Conservation (phyloP, 169 alveolate genomes). For the Perkinsus olseni region DNA sequence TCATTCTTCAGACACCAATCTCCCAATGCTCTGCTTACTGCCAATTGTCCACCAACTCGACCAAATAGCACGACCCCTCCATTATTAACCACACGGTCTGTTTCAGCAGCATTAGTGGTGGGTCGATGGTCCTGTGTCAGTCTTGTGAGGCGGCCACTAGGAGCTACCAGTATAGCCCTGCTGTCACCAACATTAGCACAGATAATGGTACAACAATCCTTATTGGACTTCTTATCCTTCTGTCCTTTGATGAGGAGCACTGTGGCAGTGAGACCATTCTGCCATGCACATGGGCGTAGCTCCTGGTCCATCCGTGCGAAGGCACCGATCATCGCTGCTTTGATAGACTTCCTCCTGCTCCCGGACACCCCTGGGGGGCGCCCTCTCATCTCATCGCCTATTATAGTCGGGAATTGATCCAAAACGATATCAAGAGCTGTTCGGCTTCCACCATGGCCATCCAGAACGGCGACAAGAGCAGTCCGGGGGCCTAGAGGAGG, state of each 20-base stretch:
- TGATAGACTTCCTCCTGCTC: not conserved
- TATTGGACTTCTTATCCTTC: not conserved
- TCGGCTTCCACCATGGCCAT: not conserved
- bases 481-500: not conserved
- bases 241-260: not conserved
- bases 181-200: not conserved
- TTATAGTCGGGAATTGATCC: not conserved
- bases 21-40: constrained; percentile 40
- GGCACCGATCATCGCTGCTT: not conserved
- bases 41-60: constrained; percentile 34
- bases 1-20: constrained; percentile 35
- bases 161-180: not conserved
- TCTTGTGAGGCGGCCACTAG: constrained; percentile 16
- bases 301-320: not conserved
- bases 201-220: not conserved
- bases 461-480: not conserved
- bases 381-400: not conserved
- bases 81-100: constrained; percentile 17
- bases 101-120: constrained; percentile 27
- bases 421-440: not conserved
- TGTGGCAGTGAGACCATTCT: not conserved
- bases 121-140: constrained; percentile 36
- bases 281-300: not conserved
- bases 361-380: not conserved
- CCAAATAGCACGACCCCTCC: constrained; percentile 40